Evolutionary conservation across 371 early-diverging fungal species (phyloP).

Genomic region (Saksenaea vasiformis): DNA sequence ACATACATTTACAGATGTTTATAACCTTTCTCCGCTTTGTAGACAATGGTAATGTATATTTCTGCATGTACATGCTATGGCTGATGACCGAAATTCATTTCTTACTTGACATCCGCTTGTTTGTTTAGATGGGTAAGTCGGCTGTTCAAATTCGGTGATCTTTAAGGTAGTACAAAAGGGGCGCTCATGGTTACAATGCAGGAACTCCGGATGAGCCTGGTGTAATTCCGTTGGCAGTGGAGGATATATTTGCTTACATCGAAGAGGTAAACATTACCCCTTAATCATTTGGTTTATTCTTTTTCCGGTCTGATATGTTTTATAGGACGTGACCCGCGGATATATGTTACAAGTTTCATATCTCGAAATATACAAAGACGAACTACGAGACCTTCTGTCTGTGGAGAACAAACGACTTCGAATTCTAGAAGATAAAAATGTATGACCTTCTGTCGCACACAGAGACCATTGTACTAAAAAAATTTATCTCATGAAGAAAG

Average conservation of each 20-base stretch:
- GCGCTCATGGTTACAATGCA: conserved; percentile 2
- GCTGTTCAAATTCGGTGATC: background rate
- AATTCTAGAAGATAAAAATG: conserved; percentile 79
- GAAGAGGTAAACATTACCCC: conserved; percentile 34
- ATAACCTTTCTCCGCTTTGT: background rate
- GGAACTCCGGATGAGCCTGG: conserved; percentile 65
- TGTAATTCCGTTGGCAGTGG: conserved; percentile 56
- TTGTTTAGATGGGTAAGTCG: conserved; percentile 28
- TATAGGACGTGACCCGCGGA: conserved; percentile 61
- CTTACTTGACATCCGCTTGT: background rate
- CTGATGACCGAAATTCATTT: background rate
- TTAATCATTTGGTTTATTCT: background rate
- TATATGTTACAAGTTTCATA: conserved; percentile 92
- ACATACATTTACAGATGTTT: background rate
- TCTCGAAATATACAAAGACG: conserved; percentile 98
- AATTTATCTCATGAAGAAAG: conserved; percentile 55
- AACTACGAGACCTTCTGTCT: conserved; percentile 84
- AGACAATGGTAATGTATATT: conserved; percentile 11
- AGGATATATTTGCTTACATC: conserved; percentile 58
- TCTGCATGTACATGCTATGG: background rate
- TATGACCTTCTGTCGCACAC: conserved; percentile 13
- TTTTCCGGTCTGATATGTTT: background rate
- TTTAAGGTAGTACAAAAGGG: background rate
- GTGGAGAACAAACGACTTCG: conserved; percentile 79
- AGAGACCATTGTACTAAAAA: background rate